Evolutionary conservation across 1,284 basidiomycete species (phyloP), one percentile per base, ranked within the genome.

Genomic region (Fistulina hepatica): DNA sequence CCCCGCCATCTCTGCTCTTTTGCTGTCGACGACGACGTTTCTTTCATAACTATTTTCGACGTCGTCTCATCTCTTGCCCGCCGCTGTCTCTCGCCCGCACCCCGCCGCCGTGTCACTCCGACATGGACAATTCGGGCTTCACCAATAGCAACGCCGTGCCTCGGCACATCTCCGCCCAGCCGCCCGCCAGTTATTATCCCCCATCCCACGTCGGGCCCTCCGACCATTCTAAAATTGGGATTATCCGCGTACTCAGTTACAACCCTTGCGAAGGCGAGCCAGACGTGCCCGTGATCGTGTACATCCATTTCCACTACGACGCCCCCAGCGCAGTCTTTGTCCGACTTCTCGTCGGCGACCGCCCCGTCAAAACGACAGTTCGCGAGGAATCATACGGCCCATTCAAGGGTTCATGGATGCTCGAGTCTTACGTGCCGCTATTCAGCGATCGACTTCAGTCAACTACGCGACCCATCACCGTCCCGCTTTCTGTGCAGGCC

Each of bases 311-410:
- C 57, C 63, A 65, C 43, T 58, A 64, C 26, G 57, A 61, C n/a
- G 58, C 63, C 12, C 52, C 59, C 9, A 53, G 69, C 31, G 61
- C 66, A 7, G 67, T 76, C 22, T 72, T 64, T 45, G 67, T 83
- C 33, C 75, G 82, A 35, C 71, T 85, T 43, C 71, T 83, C 49
- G 59, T 84, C 45, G 81, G 76, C 27, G 55, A 62, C 44, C 69
- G 65, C 37, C 67, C 79, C 2, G 65, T 83, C 25, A 59, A 61
- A 21, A 83, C 81, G 0, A 65, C 63, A 5, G 74, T 82, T 11
- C 60, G 60, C 33, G 65, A 70, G 1, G 60, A 60, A 16, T 51
- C 60, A 13, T 52, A 58, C 1, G 54, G 58, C 7, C 27, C n/a
- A n/a, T n/a, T n/a, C n/a, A 64, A 60, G 43, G 69, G 68, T 21